phyloP scores from a whole-genome alignment of 352 stramenopile species.

The Pythium aristosporum region DNA sequence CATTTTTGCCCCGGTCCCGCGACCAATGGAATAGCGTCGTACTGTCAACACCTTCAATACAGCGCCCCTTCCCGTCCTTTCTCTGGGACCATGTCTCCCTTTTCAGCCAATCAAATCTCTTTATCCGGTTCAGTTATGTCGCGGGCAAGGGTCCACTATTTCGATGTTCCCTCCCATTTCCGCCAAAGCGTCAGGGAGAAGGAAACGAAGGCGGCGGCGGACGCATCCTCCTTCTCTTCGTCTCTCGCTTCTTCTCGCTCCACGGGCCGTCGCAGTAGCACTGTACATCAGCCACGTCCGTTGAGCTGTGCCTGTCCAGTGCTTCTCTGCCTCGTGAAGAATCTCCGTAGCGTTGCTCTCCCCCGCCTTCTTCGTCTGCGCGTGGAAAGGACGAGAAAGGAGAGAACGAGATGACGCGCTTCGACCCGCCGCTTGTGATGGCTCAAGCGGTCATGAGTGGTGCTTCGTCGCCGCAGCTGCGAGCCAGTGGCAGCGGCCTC shows the following conservation, averaged over 20 bases:
- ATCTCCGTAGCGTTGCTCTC: too few species aligned
- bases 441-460: background rate
- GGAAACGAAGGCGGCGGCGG: background rate
- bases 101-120: constrained; percentile 24
- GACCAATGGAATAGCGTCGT: background rate
- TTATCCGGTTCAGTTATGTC: constrained; percentile 18
- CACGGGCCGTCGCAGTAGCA: background rate
- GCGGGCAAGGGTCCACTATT: constrained; percentile 14
- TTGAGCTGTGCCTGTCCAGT: background rate
- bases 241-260: background rate
- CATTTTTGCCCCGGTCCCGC: background rate
- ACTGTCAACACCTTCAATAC: constrained; percentile 7
- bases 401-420: constrained; percentile 22
- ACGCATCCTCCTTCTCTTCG: constrained; percentile 11
- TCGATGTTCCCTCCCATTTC: constrained; percentile 7
- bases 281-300: too few species aligned
- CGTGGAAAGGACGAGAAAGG: background rate
- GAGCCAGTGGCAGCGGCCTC: background rate
- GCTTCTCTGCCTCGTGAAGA: too few species aligned
- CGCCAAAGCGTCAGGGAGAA: constrained; percentile 8
- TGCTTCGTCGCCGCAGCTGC: constrained; percentile 8
- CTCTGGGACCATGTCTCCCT: background rate
- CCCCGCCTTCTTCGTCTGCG: too few species aligned
- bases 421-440: constrained; percentile 19
- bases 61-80: background rate